Conservation (phyloP, 441 rosid species). For the Theobroma grandiflorum region DNA sequence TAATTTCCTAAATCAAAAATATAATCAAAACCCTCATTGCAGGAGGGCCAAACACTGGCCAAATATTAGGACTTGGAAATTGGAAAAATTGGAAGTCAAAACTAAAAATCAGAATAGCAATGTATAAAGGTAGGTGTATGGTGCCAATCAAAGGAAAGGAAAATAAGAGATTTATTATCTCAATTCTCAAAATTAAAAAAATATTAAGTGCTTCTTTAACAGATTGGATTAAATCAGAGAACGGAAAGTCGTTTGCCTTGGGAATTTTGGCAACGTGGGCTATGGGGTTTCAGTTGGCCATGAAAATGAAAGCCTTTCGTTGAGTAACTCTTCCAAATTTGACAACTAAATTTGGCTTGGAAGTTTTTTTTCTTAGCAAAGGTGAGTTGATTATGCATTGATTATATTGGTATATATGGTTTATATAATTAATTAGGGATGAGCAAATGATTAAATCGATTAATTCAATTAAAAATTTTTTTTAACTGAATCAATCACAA, state of each 20-base stretch:
- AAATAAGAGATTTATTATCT: neutral
- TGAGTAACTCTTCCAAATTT: neutral
- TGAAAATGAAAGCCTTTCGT: neutral
- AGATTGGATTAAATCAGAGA: neutral
- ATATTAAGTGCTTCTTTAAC: conserved; percentile 16
- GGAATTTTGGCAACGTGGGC: conserved; percentile 6
- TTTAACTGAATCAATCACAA: too few species aligned
- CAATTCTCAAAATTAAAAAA: neutral
- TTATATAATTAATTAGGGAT: too few species aligned
- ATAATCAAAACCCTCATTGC: neutral
- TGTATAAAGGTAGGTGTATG: neutral
- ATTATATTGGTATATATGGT: too few species aligned
- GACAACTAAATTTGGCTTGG: too few species aligned
- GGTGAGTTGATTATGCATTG: too few species aligned
- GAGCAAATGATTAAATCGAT: too few species aligned
- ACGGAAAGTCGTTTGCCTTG: neutral
- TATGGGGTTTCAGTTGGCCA: neutral
- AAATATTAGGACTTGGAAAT: neutral
- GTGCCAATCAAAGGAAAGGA: neutral
- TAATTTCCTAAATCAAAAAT: neutral
- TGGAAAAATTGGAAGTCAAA: conserved; percentile 4
- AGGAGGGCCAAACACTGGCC: conserved; percentile 18
- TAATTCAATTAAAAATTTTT: too few species aligned
- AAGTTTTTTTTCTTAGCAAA: too few species aligned
- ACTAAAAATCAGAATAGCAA: neutral